Percentiles rank a stretch among this genome's conserved stretches.
These are phyloP conservation scores for Suhomyces maxii DNA, from an alignment of 1,139 yeast genomes.

Conservation along the genomic window DNA sequence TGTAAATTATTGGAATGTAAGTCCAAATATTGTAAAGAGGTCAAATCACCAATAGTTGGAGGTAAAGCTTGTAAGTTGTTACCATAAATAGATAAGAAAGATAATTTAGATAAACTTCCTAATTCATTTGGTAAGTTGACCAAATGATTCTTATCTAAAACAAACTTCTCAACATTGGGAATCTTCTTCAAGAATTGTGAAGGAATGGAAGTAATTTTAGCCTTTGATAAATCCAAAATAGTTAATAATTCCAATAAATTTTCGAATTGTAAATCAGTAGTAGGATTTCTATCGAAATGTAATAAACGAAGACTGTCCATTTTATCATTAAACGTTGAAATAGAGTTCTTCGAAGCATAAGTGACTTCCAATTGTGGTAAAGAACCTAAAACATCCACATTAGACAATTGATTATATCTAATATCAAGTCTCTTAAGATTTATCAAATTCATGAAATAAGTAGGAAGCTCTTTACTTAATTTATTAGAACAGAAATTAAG, in stretches of 20 bases:
- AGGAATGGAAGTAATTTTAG: conserved; percentile 76
- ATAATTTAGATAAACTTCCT: conserved; percentile 56
- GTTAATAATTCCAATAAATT: conserved; percentile 61
- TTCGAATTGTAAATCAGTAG: conserved; percentile 69
- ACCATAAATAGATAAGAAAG: conserved; percentile 66
- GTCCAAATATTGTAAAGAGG: conserved; percentile 68
- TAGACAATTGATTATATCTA: conserved; percentile 68
- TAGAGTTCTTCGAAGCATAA: conserved; percentile 74
- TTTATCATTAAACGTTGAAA: conserved; percentile 67
- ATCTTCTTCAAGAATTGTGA: conserved; percentile 61
- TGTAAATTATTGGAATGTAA: conserved; percentile 85
- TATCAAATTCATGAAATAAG: conserved; percentile 49
- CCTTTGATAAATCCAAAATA: conserved; percentile 74
- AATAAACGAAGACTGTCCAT: conserved; percentile 56
- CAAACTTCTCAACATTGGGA: conserved; percentile 69
- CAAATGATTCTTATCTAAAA: conserved; percentile 80
- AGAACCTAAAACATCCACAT: conserved; percentile 62
- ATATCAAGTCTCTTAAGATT: conserved; percentile 75
- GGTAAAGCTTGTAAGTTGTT: conserved; percentile 82
- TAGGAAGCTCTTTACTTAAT: conserved; percentile 58
- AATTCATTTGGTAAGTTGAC: conserved; percentile 74
- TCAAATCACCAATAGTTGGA: conserved; percentile 58
- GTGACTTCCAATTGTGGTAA: conserved; percentile 71
- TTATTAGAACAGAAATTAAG: conserved; percentile 76
- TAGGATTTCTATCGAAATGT: conserved; percentile 66